Conservation (phyloP, 2,329 filamentous ascomycete genomes). For the Apiospora saccharicola region DNA sequence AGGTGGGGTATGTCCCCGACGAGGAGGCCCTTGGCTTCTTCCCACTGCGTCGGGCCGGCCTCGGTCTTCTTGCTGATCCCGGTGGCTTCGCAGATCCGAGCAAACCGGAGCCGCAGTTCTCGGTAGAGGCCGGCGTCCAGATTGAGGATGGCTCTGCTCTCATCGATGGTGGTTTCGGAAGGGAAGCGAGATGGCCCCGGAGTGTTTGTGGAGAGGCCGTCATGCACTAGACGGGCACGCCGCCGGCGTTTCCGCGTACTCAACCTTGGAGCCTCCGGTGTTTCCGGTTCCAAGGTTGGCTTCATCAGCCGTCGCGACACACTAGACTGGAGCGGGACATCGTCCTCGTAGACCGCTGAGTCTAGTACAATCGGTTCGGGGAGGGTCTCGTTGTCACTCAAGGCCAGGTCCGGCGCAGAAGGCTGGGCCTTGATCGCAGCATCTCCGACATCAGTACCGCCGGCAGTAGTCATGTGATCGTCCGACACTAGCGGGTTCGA, state of each 20-base stretch:
- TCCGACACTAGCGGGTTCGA: conserved; percentile 53
- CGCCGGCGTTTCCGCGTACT: conserved; percentile 71
- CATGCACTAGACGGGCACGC: conserved; percentile 67
- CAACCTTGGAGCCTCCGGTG: conserved; percentile 69
- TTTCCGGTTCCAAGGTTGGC: conserved; percentile 61
- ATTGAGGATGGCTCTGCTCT: conserved; percentile 74
- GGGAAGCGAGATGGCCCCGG: conserved; percentile 77
- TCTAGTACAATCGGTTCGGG: background rate
- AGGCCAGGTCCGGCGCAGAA: background rate
- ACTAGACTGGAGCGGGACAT: background rate
- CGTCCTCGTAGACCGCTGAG: background rate
- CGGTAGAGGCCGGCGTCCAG: conserved; percentile 71
- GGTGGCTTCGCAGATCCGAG: conserved; percentile 72
- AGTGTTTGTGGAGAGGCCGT: conserved; percentile 71
- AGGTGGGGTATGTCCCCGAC: conserved; percentile 71
- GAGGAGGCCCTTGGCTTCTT: conserved; percentile 71
- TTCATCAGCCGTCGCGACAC: conserved; percentile 41
- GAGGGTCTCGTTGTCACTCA: background rate
- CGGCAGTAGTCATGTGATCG: background rate
- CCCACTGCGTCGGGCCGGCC: conserved; percentile 77
- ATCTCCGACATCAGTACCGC: background rate
- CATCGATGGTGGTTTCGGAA: conserved; percentile 82
- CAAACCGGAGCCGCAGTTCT: conserved; percentile 70
- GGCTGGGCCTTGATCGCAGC: background rate
- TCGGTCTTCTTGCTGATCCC: conserved; percentile 78